phyloP scores from a whole-genome alignment of 176 grass and related monocot genomes.

The Carex pumila region DNA sequence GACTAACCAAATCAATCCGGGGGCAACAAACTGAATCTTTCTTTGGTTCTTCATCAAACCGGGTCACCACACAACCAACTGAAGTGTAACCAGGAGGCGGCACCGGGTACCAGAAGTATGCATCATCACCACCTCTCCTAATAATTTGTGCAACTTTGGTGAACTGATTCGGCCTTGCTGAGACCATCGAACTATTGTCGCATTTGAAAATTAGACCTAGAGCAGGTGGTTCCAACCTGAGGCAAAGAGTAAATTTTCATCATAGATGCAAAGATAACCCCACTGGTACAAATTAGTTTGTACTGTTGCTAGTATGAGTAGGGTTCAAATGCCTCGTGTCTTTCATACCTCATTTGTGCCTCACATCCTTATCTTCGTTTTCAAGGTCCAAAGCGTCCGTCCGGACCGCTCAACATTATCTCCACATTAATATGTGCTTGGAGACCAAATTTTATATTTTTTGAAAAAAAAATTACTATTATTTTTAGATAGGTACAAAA shows the following conservation, averaged over 20 bases:
- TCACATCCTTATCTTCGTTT: no score
- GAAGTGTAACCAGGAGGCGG: slow-evolving; percentile 88
- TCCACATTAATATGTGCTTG: no score
- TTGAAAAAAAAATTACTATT: no score
- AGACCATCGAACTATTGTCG: slow-evolving; percentile 49
- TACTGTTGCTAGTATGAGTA: not conserved
- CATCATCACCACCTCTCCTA: slow-evolving; percentile 65
- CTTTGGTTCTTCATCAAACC: slow-evolving; percentile 69
- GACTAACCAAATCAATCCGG: slow-evolving; percentile 65
- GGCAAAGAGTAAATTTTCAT: slow-evolving; percentile 19
- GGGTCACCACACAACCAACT: slow-evolving; percentile 83
- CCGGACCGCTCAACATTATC: no score
- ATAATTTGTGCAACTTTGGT: slow-evolving; percentile 80
- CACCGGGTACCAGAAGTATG: slow-evolving; percentile 91
- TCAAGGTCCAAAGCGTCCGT: no score
- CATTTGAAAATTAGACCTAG: slow-evolving; percentile 82
- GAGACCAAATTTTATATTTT: no score
- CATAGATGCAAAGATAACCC: not conserved
- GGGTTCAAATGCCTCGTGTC: no score
- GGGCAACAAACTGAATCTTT: slow-evolving; percentile 83
- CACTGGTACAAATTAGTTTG: not conserved
- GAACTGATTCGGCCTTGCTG: slow-evolving; percentile 73
- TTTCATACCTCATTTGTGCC: no score
- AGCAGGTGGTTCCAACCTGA: slow-evolving; percentile 87
- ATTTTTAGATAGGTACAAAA: no score